Base-by-base conservation (phyloP, 257 asterid species). In the Lithospermum erythrorhizon region DNA sequence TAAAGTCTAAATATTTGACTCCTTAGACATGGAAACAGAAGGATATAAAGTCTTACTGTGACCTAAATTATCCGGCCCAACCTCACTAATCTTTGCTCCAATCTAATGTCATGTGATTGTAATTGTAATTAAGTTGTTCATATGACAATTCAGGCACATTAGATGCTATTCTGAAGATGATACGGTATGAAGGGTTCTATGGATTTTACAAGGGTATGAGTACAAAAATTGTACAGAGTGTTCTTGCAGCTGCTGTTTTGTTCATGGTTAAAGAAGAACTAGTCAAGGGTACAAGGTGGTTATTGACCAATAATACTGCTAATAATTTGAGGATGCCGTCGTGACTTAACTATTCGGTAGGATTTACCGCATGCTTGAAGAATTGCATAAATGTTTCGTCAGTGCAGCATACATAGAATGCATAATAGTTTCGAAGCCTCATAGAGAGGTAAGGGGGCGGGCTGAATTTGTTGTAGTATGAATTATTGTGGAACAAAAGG, bases 261-360 rank as follows among this genome's bases (percentile, higher is more conserved):
- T 93, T 93, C 85, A 93, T 86, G 99, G 86, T 93, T 5, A 93
- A 93, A 79, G 99, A 93, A 66, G 99, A 93, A 77, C 96, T 93
- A 11, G 96, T 93, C 10, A 70, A 57, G 76, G 90, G 94, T 45
- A 78, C 87, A 76, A 76, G 95, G 63, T 80, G 94, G 97, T 74
- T 89, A 74, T 70, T 93, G 66, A 82, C 87, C 22, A 76, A 65
- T 53, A 71, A 65, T 30, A 51, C 77, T 63, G 53, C 75, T 0
- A 67, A 62, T 6, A 79, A 73, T 54, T 37, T 75, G 45, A 78
- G 67, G 45, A 78, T 65, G 70, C 65, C 70, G 15, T 65, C 35
- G 14, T 80, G 70, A 67, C 68, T 56, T 24, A 22, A 24, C 18
- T 60, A 47, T 25, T 53, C 58, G 13, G 30, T 15, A 15, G 49